A percentile compares a stretch with the other conserved stretches of the same genome.
Conservation (phyloP, 805 yeast genomes). For the Candida rishiriensis region DNA sequence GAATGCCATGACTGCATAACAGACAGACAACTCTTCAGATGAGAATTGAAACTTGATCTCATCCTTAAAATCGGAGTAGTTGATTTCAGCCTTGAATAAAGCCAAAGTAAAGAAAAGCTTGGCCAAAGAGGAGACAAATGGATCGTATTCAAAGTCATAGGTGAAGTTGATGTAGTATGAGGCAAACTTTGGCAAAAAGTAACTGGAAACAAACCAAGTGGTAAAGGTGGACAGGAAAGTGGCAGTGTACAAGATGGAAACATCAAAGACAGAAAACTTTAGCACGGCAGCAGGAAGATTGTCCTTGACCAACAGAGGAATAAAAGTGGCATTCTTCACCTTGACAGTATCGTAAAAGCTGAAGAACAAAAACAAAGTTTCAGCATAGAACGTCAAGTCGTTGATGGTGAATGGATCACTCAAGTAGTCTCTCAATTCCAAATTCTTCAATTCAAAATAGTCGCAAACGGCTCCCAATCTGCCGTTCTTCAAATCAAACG, state of each 20-base stretch:
- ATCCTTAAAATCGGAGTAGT: conserved; percentile 20
- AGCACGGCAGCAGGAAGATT: conserved; percentile 21
- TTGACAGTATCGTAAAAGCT: conserved; percentile 14
- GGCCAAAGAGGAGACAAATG: conserved; percentile 43
- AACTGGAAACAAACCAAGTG: conserved; percentile 39
- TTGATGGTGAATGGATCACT: conserved; percentile 31
- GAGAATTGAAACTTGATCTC: conserved; percentile 30
- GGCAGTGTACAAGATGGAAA: conserved; percentile 30
- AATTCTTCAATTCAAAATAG: conserved; percentile 21
- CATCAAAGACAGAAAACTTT: conserved; percentile 31
- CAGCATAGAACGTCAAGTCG: conserved; percentile 21
- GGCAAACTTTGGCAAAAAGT: conserved; percentile 36
- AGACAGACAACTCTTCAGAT: conserved; percentile 24
- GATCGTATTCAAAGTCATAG: conserved; percentile 49
- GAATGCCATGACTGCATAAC: conserved; percentile 11
- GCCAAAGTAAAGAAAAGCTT: conserved; percentile 39
- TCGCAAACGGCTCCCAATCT: conserved; percentile 13
- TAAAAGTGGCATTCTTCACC: conserved; percentile 12
- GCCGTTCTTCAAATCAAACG: conserved; percentile 2
- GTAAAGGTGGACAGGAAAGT: conserved; percentile 30
- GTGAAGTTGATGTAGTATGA: conserved; percentile 54
- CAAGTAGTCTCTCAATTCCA: conserved; percentile 27
- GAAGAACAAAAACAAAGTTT: conserved; percentile 16
- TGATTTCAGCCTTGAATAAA: conserved; percentile 28
- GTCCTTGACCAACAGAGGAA: conserved; percentile 22